Percentiles rank a stretch among this genome's conserved stretches.
phyloP scores from a whole-genome alignment of 1,139 yeast genomes.

The Hemisphaericaspora xylanilytica region DNA sequence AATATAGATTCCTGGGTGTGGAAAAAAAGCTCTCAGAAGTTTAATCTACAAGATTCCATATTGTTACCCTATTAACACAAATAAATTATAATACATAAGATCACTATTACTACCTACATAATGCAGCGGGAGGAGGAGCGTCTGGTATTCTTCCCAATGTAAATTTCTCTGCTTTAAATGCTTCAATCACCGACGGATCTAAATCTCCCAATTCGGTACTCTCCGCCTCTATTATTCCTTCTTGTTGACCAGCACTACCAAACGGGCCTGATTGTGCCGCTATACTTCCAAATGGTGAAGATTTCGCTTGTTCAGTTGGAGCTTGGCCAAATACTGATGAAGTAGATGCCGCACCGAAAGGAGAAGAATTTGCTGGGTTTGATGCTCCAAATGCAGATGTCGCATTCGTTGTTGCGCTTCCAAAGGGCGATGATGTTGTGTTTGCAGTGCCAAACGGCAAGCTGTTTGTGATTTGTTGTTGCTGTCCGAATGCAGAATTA shows the following conservation, averaged over 20 bases:
- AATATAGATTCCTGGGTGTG: too few relatives aligned
- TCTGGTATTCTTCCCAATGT: conserved; percentile 74
- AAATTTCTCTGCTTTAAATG: conserved; percentile 54
- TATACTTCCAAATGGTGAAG: conserved; percentile 7
- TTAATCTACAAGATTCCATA: too few relatives aligned
- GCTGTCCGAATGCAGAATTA: conserved; percentile 6
- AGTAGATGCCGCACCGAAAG: conserved; percentile 11
- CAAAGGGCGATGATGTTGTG: conserved; percentile 9
- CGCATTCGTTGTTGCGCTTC: conserved; percentile 4
- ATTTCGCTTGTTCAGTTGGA: neutral
- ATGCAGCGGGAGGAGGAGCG: conserved; percentile 64
- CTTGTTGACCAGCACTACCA: conserved; percentile 8
- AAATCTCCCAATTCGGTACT: conserved; percentile 31
- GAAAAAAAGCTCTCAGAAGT: too few relatives aligned
- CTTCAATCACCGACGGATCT: conserved; percentile 39
- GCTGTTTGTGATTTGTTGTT: neutral
- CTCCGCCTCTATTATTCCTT: conserved; percentile 2
- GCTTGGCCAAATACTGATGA: conserved; percentile 13
- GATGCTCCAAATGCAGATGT: conserved; percentile 10
- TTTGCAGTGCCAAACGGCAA: conserved; percentile 7
- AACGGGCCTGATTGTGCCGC: conserved; percentile 9
- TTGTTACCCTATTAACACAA: too few relatives aligned
- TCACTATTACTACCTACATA: conserved; percentile 13
- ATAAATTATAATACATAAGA: too few relatives aligned
- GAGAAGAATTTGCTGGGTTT: conserved; percentile 6